Conservation (phyloP, 306 rosid genomes). For the Acacia melanoxylon region DNA sequence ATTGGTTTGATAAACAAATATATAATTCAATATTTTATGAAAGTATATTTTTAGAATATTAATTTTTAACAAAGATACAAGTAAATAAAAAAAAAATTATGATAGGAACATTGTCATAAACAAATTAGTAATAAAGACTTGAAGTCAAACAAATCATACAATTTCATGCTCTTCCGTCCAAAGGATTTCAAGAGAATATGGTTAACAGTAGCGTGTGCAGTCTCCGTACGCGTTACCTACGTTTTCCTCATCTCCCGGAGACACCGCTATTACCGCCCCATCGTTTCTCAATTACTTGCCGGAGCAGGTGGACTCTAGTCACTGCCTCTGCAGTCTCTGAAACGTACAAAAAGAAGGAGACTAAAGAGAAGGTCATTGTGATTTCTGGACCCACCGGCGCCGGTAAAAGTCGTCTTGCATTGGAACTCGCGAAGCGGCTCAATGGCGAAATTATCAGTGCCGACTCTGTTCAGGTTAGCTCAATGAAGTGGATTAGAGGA, state of each 20-base stretch:
- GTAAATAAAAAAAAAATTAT: no score
- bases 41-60: no score
- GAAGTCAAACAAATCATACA: not conserved
- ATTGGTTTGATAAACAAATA: no score
- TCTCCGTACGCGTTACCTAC: conserved; percentile 44
- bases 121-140: no score
- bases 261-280: conserved; percentile 24
- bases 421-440: conserved; percentile 89
- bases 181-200: conserved; percentile 23
- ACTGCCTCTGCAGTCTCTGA: conserved; percentile 37
- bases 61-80: no score
- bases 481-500: not conserved
- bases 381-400: conserved; percentile 92
- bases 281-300: conserved; percentile 25
- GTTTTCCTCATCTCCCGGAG: conserved; percentile 33
- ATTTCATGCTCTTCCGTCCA: not conserved
- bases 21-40: no score
- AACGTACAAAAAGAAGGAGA: conserved; percentile 33
- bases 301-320: conserved; percentile 30
- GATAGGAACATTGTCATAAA: no score
- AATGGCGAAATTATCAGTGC: conserved; percentile 90
- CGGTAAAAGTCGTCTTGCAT: conserved; percentile 80
- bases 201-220: conserved; percentile 41
- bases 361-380: conserved; percentile 71
- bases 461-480: conserved; percentile 83